A percentile compares a stretch with the other conserved stretches of the same genome.
phyloP scores from a whole-genome alignment of 2,329 filamentous ascomycete species.

The Alternaria ethzedia region DNA sequence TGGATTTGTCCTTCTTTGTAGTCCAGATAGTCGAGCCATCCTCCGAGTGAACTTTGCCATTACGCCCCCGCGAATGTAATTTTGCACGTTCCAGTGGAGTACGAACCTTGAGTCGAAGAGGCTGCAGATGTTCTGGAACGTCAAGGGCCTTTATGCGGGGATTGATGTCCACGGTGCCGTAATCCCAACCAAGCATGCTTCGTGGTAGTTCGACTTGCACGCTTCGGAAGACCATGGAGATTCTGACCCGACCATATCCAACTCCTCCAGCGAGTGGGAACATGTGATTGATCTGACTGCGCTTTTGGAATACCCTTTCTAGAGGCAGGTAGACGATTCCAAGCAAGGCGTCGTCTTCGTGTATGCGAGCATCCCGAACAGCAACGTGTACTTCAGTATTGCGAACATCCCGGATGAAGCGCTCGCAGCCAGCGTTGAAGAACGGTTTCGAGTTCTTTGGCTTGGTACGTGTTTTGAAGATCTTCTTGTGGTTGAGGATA shows the following conservation, averaged over 20 bases:
- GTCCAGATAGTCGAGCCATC: conserved; percentile 59
- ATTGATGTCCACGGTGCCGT: conserved; percentile 72
- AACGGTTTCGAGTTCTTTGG: conserved; percentile 80
- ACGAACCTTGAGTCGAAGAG: conserved; percentile 64
- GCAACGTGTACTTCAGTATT: conserved; percentile 71
- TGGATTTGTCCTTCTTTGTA: conserved; percentile 53
- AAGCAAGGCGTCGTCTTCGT: conserved; percentile 72
- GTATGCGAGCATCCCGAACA: conserved; percentile 70
- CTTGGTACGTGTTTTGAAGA: conserved; percentile 75
- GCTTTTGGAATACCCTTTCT: conserved; percentile 64
- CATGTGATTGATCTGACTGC: conserved; percentile 68
- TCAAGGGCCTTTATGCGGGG: conserved; percentile 57
- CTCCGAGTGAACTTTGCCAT: conserved; percentile 36
- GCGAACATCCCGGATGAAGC: conserved; percentile 72
- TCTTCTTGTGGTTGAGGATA: conserved; percentile 73
- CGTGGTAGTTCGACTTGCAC: conserved; percentile 67
- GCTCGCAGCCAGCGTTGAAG: conserved; percentile 77
- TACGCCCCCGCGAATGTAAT: conserved; percentile 55
- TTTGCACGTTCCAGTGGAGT: conserved; percentile 66
- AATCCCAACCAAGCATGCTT: conserved; percentile 71
- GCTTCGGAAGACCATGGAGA: conserved; percentile 77
- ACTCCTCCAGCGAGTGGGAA: conserved; percentile 75
- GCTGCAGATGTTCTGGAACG: conserved; percentile 57
- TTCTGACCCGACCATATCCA: conserved; percentile 71
- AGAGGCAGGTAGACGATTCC: conserved; percentile 74